These are phyloP conservation scores for Globisporangium canariense DNA, from an alignment of 352 stramenopile genomes.

Conservation along the genomic window DNA sequence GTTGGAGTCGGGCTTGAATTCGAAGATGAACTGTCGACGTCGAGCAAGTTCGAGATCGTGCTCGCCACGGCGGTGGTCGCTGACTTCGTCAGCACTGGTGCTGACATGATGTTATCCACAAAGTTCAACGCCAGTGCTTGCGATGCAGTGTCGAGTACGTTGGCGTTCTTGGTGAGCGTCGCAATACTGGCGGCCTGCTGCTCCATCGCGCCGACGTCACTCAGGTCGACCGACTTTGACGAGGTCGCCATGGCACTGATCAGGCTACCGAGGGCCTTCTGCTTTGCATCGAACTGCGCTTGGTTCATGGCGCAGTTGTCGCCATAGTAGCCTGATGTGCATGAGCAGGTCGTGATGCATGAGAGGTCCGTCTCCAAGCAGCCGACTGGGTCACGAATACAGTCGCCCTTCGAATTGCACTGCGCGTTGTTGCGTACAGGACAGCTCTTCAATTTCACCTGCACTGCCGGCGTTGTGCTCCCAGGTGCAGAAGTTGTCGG, in stretches of 20 bases:
- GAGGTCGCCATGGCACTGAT: constrained; percentile 59
- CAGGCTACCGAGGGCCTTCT: constrained; percentile 41
- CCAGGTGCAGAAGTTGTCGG: constrained; percentile 16
- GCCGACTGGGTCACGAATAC: constrained; percentile 32
- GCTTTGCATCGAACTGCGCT: constrained; percentile 48
- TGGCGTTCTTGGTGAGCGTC: constrained; percentile 63
- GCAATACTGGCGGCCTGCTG: constrained; percentile 61
- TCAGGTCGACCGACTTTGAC: constrained; percentile 42
- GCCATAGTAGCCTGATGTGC: constrained; percentile 43
- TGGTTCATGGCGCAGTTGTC: constrained; percentile 60
- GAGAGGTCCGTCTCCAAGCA: constrained; percentile 50
- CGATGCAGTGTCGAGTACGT: constrained; percentile 42
- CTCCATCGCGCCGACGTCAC: constrained; percentile 49
- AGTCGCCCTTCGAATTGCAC: constrained; percentile 48
- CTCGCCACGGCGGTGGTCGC: constrained; percentile 44
- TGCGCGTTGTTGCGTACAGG: constrained; percentile 33
- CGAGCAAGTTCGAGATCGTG: constrained; percentile 63
- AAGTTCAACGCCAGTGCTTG: constrained; percentile 50
- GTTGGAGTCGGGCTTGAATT: constrained; percentile 3
- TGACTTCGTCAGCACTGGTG: constrained; percentile 46
- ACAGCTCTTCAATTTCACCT: constrained; percentile 45
- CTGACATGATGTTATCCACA: constrained; percentile 51
- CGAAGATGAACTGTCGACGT: constrained; percentile 23
- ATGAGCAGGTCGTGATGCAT: constrained; percentile 50
- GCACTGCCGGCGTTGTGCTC: constrained; percentile 13